Percentiles rank a stretch among this genome's conserved stretches.
phyloP scores from a whole-genome alignment of 306 rosid genomes.

The Vicia faba region DNA sequence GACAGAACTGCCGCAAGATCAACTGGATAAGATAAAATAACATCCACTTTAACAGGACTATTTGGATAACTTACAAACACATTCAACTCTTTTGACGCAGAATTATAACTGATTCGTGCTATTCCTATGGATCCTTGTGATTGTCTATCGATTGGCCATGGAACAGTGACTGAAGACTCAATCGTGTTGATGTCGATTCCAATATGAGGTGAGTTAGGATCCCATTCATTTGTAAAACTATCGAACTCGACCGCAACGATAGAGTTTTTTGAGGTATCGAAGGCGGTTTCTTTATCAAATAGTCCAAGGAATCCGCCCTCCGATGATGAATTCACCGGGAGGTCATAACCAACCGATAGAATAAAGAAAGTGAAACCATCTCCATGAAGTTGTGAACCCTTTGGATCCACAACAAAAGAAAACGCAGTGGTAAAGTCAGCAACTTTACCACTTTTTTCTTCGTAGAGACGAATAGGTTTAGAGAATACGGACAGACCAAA shows the following conservation, averaged over 20 bases:
- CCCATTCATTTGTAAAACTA: slow-evolving; percentile 36
- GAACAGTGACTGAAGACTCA: slow-evolving; percentile 11
- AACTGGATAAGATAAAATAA: not conserved
- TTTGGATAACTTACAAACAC: slow-evolving; percentile 25
- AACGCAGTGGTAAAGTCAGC: slow-evolving; percentile 37
- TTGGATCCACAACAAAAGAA: slow-evolving; percentile 25
- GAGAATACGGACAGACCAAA: slow-evolving; percentile 30
- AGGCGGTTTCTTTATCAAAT: not conserved
- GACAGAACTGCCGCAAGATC: slow-evolving; percentile 13
- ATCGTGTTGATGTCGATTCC: slow-evolving; percentile 47
- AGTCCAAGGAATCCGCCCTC: slow-evolving; percentile 19
- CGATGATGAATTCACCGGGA: not conserved
- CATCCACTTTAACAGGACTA: not conserved
- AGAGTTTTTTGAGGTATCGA: not conserved
- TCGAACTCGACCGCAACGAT: slow-evolving; percentile 49
- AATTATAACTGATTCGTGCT: slow-evolving; percentile 35
- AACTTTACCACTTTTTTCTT: not conserved
- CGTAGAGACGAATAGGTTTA: slow-evolving; percentile 22
- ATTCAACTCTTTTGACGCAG: not conserved
- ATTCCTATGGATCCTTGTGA: slow-evolving; percentile 1
- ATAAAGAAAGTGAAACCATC: slow-evolving; percentile 50
- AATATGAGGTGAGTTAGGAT: slow-evolving; percentile 38
- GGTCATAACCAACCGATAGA: not conserved
- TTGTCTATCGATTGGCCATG: slow-evolving; percentile 27
- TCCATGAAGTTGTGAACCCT: not conserved